phyloP scores from a whole-genome alignment of 2,329 filamentous ascomycete species.

The Venturia oleaginea region DNA sequence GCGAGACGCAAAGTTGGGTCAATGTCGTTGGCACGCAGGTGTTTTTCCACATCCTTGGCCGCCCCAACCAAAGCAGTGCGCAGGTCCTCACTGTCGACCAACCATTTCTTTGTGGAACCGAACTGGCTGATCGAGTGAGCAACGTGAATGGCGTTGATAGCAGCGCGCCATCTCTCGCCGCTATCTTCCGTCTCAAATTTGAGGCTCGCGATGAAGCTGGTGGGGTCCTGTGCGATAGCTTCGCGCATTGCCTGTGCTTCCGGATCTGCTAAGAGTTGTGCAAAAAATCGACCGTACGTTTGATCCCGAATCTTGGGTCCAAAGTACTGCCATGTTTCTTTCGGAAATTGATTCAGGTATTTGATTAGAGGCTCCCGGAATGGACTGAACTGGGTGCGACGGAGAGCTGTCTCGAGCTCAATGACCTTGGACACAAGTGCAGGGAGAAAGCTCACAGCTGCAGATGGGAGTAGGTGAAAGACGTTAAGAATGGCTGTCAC shows the following conservation, averaged over 20 bases:
- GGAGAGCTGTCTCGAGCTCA: conserved; percentile 73
- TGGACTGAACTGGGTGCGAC: conserved; percentile 81
- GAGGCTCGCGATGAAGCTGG: conserved; percentile 58
- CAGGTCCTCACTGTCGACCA: conserved; percentile 45
- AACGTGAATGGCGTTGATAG: conserved; percentile 81
- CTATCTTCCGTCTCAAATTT: conserved; percentile 51
- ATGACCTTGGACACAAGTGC: conserved; percentile 84
- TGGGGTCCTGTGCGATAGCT: conserved; percentile 62
- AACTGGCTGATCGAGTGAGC: conserved; percentile 69
- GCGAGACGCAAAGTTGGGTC: conserved; percentile 67
- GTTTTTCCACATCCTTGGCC: conserved; percentile 69
- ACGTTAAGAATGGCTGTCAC: conserved; percentile 93
- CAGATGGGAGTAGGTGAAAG: conserved; percentile 87
- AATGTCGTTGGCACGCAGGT: conserved; percentile 58
- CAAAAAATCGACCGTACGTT: conserved; percentile 82
- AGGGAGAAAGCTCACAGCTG: conserved; percentile 85
- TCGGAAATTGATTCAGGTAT: conserved; percentile 87
- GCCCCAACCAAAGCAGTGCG: conserved; percentile 53
- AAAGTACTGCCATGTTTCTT: conserved; percentile 76
- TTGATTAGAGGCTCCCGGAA: conserved; percentile 86
- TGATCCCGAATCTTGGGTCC: conserved; percentile 72
- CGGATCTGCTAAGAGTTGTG: conserved; percentile 70
- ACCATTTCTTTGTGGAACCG: conserved; percentile 57
- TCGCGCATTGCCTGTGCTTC: conserved; percentile 68
- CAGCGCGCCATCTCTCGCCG: conserved; percentile 63